Evolutionary conservation across 106 monocot genomes (phyloP), one percentile per base, ranked within the genome.

Genomic region (Dendrobium chrysotoxum): DNA sequence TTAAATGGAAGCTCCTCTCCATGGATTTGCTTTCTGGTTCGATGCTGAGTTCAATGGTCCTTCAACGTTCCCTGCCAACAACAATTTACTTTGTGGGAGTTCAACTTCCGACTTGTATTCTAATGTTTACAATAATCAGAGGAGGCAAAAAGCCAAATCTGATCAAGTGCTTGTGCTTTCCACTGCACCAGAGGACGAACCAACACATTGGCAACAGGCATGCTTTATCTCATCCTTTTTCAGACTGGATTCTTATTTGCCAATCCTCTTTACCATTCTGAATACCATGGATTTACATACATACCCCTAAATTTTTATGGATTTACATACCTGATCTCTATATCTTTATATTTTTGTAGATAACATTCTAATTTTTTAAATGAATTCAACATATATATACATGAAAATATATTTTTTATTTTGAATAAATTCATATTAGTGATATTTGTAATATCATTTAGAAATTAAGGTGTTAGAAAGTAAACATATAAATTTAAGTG

Each of bases 11-110:
- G 99, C 95, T 76, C 93, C 93, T 46, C 82, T 95, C 64, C 99
- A 99, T 86, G 99, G 99, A 28, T 95, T 99, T 90, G 99, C 93
- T 39, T 93, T 99, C 73, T 99, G 99, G 99, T 99, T 99, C 77
- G 95, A 99, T 78, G 99, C 93, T 1, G 95, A 95, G 55, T 99
- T 99, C 80, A 90, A 95, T 81, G 95, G 91, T 28, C 91, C 90
- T 75, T 44, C 78, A 74, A 74, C 70, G 12, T 78, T 81, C 45
- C 53, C 81, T 75, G 64, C 82, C 35, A 80, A 86, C 68, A 75
- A 81, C 53, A 79, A 82, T 72, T 71, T 78, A n/a, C 82, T 58
- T 40, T 75, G 76, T 30, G 8, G 46, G 39, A 81, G 75, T 58
- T 75, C 17, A 75, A 84, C 79, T 64, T 85, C 80, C 7, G 42